phyloP scores from a whole-genome alignment of 257 asterid genomes.

The Echites panduratus region DNA sequence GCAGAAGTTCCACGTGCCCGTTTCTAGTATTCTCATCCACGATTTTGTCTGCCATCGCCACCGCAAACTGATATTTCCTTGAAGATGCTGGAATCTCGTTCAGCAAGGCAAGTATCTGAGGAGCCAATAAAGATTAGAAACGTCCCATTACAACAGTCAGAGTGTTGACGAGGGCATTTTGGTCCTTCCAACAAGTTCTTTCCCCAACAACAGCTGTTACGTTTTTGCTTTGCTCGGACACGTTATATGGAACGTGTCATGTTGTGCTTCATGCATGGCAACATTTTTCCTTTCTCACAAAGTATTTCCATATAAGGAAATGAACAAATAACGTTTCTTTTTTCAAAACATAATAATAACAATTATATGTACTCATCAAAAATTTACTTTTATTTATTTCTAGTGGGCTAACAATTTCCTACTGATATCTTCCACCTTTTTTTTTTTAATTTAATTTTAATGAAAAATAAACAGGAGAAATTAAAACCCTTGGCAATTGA shows the following conservation, averaged over 20 bases:
- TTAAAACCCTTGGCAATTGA: too few species aligned
- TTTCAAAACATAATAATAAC: too few species aligned
- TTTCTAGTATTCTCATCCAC: constrained; percentile 22
- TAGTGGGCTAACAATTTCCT: too few species aligned
- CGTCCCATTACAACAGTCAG: too few species aligned
- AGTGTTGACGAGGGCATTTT: not conserved
- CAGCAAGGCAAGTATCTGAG: constrained; percentile 19
- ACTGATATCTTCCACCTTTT: too few species aligned
- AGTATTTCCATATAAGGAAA: too few species aligned
- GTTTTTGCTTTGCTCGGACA: not conserved
- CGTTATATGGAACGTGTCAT: constrained; percentile 4
- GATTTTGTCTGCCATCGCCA: constrained; percentile 32
- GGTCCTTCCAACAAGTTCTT: not conserved
- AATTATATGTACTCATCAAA: too few species aligned
- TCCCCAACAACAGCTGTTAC: not conserved
- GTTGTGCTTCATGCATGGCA: not conserved
- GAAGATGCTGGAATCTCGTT: constrained; percentile 33
- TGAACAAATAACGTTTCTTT: too few species aligned
- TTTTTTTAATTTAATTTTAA: too few species aligned
- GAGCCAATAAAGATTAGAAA: not conserved
- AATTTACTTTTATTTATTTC: too few species aligned
- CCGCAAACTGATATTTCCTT: constrained; percentile 34
- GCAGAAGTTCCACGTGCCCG: constrained; percentile 30
- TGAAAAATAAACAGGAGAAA: too few species aligned
- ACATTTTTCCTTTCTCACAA: not conserved